A percentile compares a stretch with the other conserved stretches of the same genome.
Conservation (phyloP, 2,329 filamentous ascomycete species). For the Pleoardoris graminearum region DNA sequence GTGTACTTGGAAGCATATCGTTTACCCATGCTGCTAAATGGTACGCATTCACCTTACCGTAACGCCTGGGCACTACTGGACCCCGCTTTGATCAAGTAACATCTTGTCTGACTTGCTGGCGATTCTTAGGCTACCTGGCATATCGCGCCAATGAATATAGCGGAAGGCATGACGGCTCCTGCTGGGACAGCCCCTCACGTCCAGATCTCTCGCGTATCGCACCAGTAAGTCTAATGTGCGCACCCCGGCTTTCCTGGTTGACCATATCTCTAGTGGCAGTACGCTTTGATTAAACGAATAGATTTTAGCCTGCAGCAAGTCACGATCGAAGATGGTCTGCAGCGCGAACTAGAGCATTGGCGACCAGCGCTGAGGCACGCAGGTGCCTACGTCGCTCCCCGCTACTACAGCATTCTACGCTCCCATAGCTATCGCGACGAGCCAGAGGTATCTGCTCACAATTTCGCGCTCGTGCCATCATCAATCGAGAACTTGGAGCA, state of each 20-base stretch:
- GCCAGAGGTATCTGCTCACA: constrained; percentile 5
- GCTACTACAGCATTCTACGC: not conserved
- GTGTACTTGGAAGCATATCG: constrained; percentile 1
- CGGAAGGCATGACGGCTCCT: not conserved
- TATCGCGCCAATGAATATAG: not conserved
- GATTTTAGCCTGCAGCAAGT: constrained; percentile 6
- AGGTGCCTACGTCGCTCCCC: not conserved
- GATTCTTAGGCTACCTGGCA: constrained; percentile 3
- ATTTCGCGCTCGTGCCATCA: constrained; percentile 5
- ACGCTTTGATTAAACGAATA: constrained; percentile 8
- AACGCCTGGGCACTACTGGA: not conserved
- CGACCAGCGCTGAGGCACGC: not conserved
- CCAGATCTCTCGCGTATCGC: constrained; percentile 9
- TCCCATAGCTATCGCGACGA: not conserved
- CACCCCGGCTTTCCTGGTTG: not conserved
- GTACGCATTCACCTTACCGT: not conserved
- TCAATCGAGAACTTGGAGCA: not conserved
- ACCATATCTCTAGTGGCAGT: constrained; percentile 8
- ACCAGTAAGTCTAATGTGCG: constrained; percentile 1
- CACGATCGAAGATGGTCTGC: not conserved
- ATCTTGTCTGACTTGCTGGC: not conserved
- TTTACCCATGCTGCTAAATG: not conserved
- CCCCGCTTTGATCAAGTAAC: not conserved
- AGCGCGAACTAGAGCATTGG: not conserved
- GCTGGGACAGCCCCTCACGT: constrained; percentile 3